Evolutionary conservation across 192 early-diverging fungal species (phyloP), one percentile per base, ranked within the genome.

Genomic region (Rhizophagus sp.): DNA sequence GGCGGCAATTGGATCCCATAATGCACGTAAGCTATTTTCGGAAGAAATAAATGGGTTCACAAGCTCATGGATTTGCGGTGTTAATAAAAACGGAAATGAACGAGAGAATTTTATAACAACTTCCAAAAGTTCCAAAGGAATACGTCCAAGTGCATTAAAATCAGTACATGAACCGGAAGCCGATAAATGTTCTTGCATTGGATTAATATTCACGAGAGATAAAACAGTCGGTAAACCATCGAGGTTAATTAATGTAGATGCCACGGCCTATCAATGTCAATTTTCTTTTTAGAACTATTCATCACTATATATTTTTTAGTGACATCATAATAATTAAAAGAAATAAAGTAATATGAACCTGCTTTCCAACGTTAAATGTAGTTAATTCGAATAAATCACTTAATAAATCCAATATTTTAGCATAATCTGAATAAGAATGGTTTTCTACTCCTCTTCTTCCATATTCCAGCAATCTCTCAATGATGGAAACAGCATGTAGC

Each of bases 111-210:
- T 81, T 39, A 81, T 19, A 11, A 78, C 74, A 17, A 78, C n/a
- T 68, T 81, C 80, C 27, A 81, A 69, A 66, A 81, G 25, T 68
- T 81, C 80, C 24, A 81, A 57, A 17, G 80, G 36, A 10, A 75
- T 30, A 33, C 73, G 62, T 27, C 72, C 62, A 33, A 75, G 4
- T n/a, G 36, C 19, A 27, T 62, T 79, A 27, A 44, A 71, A 8
- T 8, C 62, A n/a, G 9, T 19, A 25, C 19, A 22, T 25, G 62
- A 17, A 34, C 33, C 13, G 62, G 76, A 77, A 66, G 17, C 25
- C 25, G 30, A 12, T n/a, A 25, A n/a, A 57, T 24, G 15, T n/a
- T 61, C 52, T 36, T 76, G 34, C 24, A 22, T 11, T 19, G 65
- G 65, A 69, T 25, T 50, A 30, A 57, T 36, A 69, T 69, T 79